Evolutionary conservation across 441 rosid species (phyloP).

Genomic region (Erodium texanum): DNA sequence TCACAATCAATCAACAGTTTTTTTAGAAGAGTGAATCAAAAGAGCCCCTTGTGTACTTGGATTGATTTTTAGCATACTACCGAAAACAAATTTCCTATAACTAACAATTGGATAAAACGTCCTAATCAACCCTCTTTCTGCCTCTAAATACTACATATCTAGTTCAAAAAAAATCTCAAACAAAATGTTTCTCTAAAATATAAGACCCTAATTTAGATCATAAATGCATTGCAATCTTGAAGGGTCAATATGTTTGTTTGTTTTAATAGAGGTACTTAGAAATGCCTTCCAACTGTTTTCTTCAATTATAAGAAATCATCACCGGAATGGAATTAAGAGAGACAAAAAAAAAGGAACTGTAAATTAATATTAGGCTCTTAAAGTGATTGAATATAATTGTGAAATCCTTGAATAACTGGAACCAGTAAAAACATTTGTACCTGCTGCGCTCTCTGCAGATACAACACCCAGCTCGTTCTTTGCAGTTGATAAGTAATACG

Average conservation of each 20-base stretch:
- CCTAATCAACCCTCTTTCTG: background rate
- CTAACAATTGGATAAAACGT: background rate
- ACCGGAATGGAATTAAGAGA: no score
- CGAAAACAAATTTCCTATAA: no score
- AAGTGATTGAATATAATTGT: background rate
- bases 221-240: background rate
- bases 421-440: slow-evolving; percentile 25
- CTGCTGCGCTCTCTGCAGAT: slow-evolving; percentile 77
- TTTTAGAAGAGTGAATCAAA: no score
- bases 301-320: no score
- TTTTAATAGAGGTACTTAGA: no score
- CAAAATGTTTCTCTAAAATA: background rate
- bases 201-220: background rate
- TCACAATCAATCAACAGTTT: no score
- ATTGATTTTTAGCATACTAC: no score
- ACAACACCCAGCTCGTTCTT: slow-evolving; percentile 83
- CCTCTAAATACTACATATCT: background rate
- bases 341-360: background rate
- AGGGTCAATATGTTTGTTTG: no score
- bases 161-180: no score
- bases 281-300: no score
- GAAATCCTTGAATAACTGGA: background rate
- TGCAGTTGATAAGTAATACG: slow-evolving; percentile 88
- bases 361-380: slow-evolving; percentile 1
- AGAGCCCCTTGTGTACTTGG: no score